Evolutionary conservation across 2,329 filamentous ascomycete genomes (phyloP).

Genomic region (Trichophyton schoenleinii): DNA sequence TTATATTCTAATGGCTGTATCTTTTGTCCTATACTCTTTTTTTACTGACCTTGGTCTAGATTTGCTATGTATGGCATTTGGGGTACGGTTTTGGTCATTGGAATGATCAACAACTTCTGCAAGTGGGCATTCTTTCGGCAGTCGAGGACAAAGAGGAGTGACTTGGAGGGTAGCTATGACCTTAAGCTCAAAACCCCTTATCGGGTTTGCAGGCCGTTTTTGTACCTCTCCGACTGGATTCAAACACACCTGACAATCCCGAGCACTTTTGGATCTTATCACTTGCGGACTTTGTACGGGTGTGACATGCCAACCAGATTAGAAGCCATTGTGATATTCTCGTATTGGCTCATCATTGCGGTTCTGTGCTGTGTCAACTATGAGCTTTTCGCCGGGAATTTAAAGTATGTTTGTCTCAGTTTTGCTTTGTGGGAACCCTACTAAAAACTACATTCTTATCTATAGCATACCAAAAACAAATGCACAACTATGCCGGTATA

Average conservation of each 20-base stretch:
- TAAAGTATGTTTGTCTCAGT: constrained; percentile 30
- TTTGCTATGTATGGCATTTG: constrained; percentile 8
- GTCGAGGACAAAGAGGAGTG: constrained; percentile 11
- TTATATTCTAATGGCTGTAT: not conserved
- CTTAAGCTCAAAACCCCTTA: not conserved
- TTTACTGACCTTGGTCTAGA: constrained; percentile 1
- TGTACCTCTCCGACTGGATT: constrained; percentile 3
- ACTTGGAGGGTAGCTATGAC: not conserved
- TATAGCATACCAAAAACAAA: constrained; percentile 7
- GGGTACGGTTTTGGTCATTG: constrained; percentile 6
- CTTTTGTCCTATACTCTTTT: not conserved
- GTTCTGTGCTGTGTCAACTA: constrained; percentile 36
- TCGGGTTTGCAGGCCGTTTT: not conserved
- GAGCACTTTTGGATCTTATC: constrained; percentile 16
- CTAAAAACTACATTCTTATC: not conserved
- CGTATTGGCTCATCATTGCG: constrained; percentile 36
- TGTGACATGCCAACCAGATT: constrained; percentile 38
- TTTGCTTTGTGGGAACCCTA: not conserved
- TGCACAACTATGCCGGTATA: constrained; percentile 40
- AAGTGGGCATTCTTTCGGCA: not conserved
- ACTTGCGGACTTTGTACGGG: constrained; percentile 31
- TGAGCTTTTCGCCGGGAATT: constrained; percentile 34
- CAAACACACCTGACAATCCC: constrained; percentile 7
- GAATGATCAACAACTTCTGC: constrained; percentile 5
- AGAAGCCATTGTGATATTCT: constrained; percentile 33